phyloP scores from a whole-genome alignment of 1,139 yeast species.

The Blastobotrys aristatus region DNA sequence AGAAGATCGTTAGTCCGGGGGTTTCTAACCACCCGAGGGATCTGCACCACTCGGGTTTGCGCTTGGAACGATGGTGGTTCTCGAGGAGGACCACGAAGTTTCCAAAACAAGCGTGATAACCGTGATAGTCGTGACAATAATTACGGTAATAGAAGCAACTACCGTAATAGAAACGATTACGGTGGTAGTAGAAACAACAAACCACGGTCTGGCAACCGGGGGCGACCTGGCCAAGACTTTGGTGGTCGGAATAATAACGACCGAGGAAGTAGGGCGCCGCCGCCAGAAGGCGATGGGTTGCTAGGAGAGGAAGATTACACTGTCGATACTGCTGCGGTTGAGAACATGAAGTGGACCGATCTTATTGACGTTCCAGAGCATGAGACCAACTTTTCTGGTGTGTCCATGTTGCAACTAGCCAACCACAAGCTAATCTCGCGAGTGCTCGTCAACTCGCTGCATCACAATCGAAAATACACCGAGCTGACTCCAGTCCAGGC shows the following conservation, averaged over 20 bases:
- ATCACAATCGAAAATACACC: conserved; percentile 34
- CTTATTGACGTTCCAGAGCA: conserved; percentile 15
- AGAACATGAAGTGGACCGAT: conserved; percentile 22
- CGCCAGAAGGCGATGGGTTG: conserved; percentile 31
- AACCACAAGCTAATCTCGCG: conserved; percentile 29
- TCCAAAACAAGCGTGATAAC: too few relatives aligned
- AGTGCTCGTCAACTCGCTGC: conserved; percentile 34
- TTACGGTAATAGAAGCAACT: not conserved
- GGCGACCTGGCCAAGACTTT: too few relatives aligned
- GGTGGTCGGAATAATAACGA: not conserved
- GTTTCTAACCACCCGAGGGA: too few relatives aligned
- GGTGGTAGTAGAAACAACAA: not conserved
- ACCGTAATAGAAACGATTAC: not conserved
- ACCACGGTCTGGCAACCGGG: too few relatives aligned
- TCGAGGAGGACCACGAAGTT: too few relatives aligned
- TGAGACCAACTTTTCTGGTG: conserved; percentile 28
- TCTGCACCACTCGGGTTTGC: too few relatives aligned
- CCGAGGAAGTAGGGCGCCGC: not conserved
- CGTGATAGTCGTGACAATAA: not conserved
- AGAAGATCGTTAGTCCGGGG: too few relatives aligned
- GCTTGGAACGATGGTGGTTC: too few relatives aligned
- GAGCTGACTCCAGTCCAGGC: conserved; percentile 75
- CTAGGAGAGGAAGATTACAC: conserved; percentile 32
- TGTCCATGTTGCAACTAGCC: conserved; percentile 30
- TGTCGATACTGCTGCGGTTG: conserved; percentile 21